Evolutionary conservation across 1,284 basidiomycete genomes (phyloP).

Genomic region (Lignosus rhinocerotis): DNA sequence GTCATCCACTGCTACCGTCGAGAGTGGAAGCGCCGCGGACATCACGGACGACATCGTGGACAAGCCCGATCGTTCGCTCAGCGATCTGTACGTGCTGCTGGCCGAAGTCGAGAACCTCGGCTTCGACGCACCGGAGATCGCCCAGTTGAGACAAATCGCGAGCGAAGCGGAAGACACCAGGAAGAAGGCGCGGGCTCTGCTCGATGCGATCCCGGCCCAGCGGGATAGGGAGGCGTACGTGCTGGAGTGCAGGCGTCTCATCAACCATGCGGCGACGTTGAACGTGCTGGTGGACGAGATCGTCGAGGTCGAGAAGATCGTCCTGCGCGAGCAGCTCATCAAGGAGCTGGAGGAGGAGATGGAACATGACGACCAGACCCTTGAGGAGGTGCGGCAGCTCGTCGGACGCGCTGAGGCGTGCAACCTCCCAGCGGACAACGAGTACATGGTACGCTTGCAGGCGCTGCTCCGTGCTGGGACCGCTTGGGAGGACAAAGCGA

Average conservation of each 20-base stretch:
- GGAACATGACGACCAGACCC: constrained; percentile 57
- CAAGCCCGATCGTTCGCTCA: constrained; percentile 64
- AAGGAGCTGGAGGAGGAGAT: constrained; percentile 68
- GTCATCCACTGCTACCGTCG: constrained; percentile 34
- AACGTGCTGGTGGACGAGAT: constrained; percentile 81
- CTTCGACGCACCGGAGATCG: constrained; percentile 79
- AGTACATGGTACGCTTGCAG: constrained; percentile 58
- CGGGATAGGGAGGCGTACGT: constrained; percentile 59
- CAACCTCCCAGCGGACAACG: constrained; percentile 62
- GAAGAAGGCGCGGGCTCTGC: constrained; percentile 51
- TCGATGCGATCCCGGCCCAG: constrained; percentile 37
- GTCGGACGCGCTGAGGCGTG: constrained; percentile 68
- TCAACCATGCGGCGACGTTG: constrained; percentile 68
- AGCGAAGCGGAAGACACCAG: constrained; percentile 69
- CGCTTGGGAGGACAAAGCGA: constrained; percentile 71
- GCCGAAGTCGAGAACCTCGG: constrained; percentile 72
- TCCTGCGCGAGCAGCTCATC: constrained; percentile 69
- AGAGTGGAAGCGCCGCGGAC: constrained; percentile 34
- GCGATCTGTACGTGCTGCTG: constrained; percentile 69
- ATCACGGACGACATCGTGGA: constrained; percentile 51
- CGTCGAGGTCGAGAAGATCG: constrained; percentile 73
- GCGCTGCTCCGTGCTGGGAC: constrained; percentile 59
- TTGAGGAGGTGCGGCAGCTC: constrained; percentile 71
- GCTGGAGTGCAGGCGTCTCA: constrained; percentile 68
- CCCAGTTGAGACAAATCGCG: constrained; percentile 54